A percentile compares a stretch with the other conserved stretches of the same genome.
These are phyloP conservation scores for Serpula lacrymans DNA, from an alignment of 768 basidiomycete genomes.

Conservation along the genomic window DNA sequence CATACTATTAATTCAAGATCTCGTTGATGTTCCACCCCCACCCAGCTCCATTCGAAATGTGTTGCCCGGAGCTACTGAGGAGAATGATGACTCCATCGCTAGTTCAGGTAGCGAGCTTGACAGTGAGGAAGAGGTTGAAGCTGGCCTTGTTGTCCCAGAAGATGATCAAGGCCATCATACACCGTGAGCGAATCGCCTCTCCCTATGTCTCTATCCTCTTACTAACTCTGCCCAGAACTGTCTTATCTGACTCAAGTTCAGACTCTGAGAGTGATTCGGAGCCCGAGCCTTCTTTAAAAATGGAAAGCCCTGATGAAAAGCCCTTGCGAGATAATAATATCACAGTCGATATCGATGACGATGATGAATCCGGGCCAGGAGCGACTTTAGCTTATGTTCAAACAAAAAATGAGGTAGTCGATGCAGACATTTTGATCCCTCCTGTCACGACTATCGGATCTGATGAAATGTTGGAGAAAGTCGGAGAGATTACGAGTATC, in stretches of 20 bases:
- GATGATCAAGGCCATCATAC: slow-evolving; percentile 28
- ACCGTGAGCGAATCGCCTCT: slow-evolving; percentile 16
- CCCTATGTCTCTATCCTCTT: slow-evolving; percentile 15
- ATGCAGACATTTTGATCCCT: slow-evolving; percentile 59
- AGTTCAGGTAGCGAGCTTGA: slow-evolving; percentile 52
- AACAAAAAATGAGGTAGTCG: slow-evolving; percentile 69
- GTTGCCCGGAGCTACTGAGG: slow-evolving; percentile 5
- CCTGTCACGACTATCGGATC: slow-evolving; percentile 58
- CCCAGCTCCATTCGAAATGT: not conserved
- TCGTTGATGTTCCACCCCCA: slow-evolving; percentile 41
- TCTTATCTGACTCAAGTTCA: slow-evolving; percentile 39
- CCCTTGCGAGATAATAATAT: too few relatives aligned
- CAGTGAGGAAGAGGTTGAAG: slow-evolving; percentile 75
- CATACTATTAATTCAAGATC: slow-evolving; percentile 65
- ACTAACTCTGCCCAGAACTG: slow-evolving; percentile 13
- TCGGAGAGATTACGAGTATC: slow-evolving; percentile 77
- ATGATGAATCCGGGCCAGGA: slow-evolving; percentile 45
- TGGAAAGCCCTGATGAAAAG: too few relatives aligned
- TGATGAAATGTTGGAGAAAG: slow-evolving; percentile 66
- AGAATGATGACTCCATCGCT: slow-evolving; percentile 45
- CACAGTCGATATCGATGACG: slow-evolving; percentile 44
- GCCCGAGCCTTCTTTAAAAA: slow-evolving; percentile 34
- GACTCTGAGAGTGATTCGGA: slow-evolving; percentile 38
- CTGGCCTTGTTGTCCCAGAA: slow-evolving; percentile 47
- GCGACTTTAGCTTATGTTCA: slow-evolving; percentile 45